These are phyloP conservation scores for Cutaneotrichosporon sp. DNA, from an alignment of 1,284 basidiomycete genomes.

Conservation along the genomic window DNA sequence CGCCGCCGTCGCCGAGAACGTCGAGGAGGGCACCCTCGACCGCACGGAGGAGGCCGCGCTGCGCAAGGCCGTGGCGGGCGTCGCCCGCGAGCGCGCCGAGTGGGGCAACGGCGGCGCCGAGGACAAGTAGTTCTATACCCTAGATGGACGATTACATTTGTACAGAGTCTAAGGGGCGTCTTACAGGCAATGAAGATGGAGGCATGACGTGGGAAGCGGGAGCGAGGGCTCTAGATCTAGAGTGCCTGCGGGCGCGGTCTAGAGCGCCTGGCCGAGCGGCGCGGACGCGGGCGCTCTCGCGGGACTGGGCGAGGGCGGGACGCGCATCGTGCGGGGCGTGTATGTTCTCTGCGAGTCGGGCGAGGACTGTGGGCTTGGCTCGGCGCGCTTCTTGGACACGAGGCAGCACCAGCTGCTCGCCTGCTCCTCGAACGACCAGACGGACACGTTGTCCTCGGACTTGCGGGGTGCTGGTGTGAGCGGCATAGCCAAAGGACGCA, in stretches of 20 bases:
- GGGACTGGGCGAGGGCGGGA: background rate
- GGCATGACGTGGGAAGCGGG: too few relatives aligned
- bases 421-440: constrained; percentile 2
- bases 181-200: too few relatives aligned
- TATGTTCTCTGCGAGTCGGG: background rate
- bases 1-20: background rate
- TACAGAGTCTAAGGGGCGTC: background rate
- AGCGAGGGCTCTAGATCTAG: too few relatives aligned
- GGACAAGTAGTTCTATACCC: background rate
- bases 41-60: background rate
- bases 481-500: too few relatives aligned
- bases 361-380: background rate
- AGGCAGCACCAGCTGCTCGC: background rate
- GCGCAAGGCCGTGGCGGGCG: background rate
- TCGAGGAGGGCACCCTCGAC: background rate
- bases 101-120: background rate
- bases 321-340: background rate
- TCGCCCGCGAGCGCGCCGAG: background rate
- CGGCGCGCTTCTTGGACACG: background rate
- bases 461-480: background rate
- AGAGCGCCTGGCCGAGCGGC: too few relatives aligned
- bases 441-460: background rate
- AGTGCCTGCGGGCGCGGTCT: too few relatives aligned
- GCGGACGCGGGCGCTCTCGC: background rate
- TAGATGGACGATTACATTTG: background rate